Conservation (phyloP, 1,139 yeast species). For the Nakaseomyces glabratus region DNA sequence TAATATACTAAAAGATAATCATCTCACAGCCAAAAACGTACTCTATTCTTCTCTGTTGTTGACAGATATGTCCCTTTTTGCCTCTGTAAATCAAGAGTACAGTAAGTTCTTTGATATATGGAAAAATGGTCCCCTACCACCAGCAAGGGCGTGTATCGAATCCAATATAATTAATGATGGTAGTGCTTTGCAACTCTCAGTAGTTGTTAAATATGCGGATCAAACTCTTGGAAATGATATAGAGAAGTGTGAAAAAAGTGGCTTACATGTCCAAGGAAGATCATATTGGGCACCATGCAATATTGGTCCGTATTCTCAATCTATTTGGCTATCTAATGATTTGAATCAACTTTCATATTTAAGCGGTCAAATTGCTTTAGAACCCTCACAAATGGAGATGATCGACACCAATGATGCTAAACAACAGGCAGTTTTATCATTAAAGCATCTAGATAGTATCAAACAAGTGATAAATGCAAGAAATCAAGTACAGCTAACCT, state of each 20-base stretch:
- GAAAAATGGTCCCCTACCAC: slow-evolving; percentile 51
- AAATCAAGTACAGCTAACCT: slow-evolving; percentile 41
- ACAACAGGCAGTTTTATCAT: slow-evolving; percentile 44
- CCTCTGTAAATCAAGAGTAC: slow-evolving; percentile 52
- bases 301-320: slow-evolving; percentile 94
- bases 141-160: slow-evolving; percentile 79
- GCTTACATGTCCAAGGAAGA: slow-evolving; percentile 82
- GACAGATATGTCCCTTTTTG: slow-evolving; percentile 55
- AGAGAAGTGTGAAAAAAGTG: slow-evolving; percentile 37
- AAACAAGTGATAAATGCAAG: slow-evolving; percentile 44
- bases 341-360: slow-evolving; percentile 45
- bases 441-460: slow-evolving; percentile 68
- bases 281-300: slow-evolving; percentile 98
- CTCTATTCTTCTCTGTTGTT: slow-evolving; percentile 53
- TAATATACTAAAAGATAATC: slow-evolving; percentile 28
- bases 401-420: slow-evolving; percentile 19
- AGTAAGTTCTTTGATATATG: slow-evolving; percentile 38
- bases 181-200: slow-evolving; percentile 47
- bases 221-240: slow-evolving; percentile 5
- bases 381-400: slow-evolving; percentile 61
- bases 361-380: slow-evolving; percentile 89
- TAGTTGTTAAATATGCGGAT: slow-evolving; percentile 34
- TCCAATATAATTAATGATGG: slow-evolving; percentile 38
- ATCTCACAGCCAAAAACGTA: slow-evolving; percentile 31
- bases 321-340: slow-evolving; percentile 41